Base-by-base conservation (phyloP, 1,284 basidiomycete species). In the Trametes hirsuta region DNA sequence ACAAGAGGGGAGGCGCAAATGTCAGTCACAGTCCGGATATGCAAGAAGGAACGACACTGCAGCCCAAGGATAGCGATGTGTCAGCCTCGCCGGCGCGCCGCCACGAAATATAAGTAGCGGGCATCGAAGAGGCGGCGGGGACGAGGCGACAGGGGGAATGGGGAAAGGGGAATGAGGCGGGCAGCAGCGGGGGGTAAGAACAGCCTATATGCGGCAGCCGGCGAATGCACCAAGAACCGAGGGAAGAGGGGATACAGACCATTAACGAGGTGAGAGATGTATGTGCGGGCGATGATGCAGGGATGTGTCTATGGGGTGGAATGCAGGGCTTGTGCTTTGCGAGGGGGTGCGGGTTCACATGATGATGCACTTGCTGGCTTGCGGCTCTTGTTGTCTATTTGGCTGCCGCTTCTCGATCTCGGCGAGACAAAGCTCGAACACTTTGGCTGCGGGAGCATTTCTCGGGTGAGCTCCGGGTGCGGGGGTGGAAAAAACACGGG, bases 361-460 rank as follows among this genome's bases (percentile, higher is more conserved):
- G 71, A 91, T 74, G 64, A 83, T 64, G 74, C 90, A 93, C 68
- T 77, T 80, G 70, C 78, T 83, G n/a, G 78, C 73, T 64, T 81
- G 80, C 37, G 86, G 85, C 64, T 80, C 88, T 6, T 79, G 68
- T 72, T 88, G 83, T 72, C 80, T 82, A 59, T 81, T 83, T 36
- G 84, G 81, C 51, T 81, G 78, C 59, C 84, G 79, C 71, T 87
- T 90, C 81, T 94, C 92, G 68, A 97, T 95, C 76, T 97, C 92
- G 42, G 79, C 86, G 59, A 97, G 83, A 71, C 94, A 93, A 45
- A 91, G 81, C 68, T 97, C 93, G 66, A 97, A 97, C 8, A 95
- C 94, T 71, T 90, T 88, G 75, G 82, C 94, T 95, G 69, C 47
- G 55, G 61, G 40, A 47, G 14, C 22, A 36, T 15, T 41, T 15